Base-by-base conservation (phyloP, 2,329 filamentous ascomycete species). In the Coniosporium tulheliwenetii region DNA sequence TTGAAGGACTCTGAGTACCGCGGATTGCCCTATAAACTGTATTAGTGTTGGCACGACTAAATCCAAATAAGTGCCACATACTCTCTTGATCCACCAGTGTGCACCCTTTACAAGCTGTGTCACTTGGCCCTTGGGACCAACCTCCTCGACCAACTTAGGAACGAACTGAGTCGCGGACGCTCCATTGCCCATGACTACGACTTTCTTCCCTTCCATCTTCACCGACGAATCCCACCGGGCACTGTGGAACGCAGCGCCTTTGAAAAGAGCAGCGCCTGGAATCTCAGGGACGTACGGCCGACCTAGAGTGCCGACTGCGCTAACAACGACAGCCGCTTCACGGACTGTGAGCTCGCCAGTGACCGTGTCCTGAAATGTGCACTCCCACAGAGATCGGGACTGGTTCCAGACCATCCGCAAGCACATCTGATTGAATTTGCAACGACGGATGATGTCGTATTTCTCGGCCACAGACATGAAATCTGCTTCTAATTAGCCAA, bases 101-200 rank as follows among this genome's bases (percentile, higher is more conserved):
- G 19, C 19, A 26, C 19, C 19, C 19, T 26, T 26, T 26, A 26
- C 19, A 26, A 26, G 19, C 19, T 26, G 19, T 26, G 19, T 26
- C 19, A 26, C 19, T 26, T 26, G 19, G 7, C 19, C 19, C 19
- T 26, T 26, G 19, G 19, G 19, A 26, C 19, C 19, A 26, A 26
- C 19, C 19, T 26, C 19, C 19, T 26, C 19, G 12, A 58, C 59
- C 50, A 68, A 57, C 31, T 64, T 59, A 2, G 65, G 66, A 1
- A 69, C 60, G 34, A 68, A 65, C 47, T 69, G 66, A 0, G 65
- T 67, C 5, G 65, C 66, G 39, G 59, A 63, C 45, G 64, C 68
- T 32, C 65, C 65, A 42, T 69, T 69, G 13, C 59, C 58, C n/a
- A 62, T 39, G 12, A 60, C 54, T 5, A 63, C 54, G 7, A 65